Evolutionary conservation across 2,329 filamentous ascomycete genomes (phyloP).

Genomic region (Elsinoe australis): DNA sequence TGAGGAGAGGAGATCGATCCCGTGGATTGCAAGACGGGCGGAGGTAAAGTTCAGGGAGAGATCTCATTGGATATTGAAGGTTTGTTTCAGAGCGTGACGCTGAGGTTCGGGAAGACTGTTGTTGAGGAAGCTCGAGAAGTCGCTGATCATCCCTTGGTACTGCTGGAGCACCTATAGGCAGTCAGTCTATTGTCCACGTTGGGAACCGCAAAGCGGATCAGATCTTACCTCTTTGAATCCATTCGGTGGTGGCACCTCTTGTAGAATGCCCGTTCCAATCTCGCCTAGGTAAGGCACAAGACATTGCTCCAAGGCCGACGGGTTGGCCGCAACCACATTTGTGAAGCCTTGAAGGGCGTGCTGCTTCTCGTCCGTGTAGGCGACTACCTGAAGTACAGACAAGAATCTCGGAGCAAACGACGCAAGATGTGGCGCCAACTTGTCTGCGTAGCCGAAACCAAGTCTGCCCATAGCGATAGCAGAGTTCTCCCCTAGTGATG

Average conservation of each 20-base stretch:
- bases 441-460: slow-evolving; percentile 67
- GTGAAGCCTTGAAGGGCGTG: slow-evolving; percentile 90
- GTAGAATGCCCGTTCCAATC: slow-evolving; percentile 65
- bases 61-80: slow-evolving; percentile 25
- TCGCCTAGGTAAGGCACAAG: slow-evolving; percentile 73
- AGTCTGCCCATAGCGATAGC: slow-evolving; percentile 86
- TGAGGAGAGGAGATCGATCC: too few relatives aligned
- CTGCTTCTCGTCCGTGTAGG: slow-evolving; percentile 86
- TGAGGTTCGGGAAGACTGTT: slow-evolving; percentile 40
- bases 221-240: slow-evolving; percentile 68
- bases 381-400: slow-evolving; percentile 70
- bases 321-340: slow-evolving; percentile 74
- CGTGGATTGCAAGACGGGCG: not conserved
- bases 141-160: slow-evolving; percentile 49
- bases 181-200: slow-evolving; percentile 17
- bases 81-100: slow-evolving; percentile 37
- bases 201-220: slow-evolving; percentile 22
- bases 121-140: slow-evolving; percentile 46
- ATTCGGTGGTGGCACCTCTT: slow-evolving; percentile 53
- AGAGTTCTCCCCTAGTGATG: slow-evolving; percentile 85
- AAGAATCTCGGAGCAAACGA: slow-evolving; percentile 79
- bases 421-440: slow-evolving; percentile 68
- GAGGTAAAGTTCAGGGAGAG: not conserved
- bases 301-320: slow-evolving; percentile 82
- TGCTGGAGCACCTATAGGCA: slow-evolving; percentile 41